Evolutionary conservation across 2,329 filamentous ascomycete genomes (phyloP).

Genomic region (Arthrobotrys conoides): DNA sequence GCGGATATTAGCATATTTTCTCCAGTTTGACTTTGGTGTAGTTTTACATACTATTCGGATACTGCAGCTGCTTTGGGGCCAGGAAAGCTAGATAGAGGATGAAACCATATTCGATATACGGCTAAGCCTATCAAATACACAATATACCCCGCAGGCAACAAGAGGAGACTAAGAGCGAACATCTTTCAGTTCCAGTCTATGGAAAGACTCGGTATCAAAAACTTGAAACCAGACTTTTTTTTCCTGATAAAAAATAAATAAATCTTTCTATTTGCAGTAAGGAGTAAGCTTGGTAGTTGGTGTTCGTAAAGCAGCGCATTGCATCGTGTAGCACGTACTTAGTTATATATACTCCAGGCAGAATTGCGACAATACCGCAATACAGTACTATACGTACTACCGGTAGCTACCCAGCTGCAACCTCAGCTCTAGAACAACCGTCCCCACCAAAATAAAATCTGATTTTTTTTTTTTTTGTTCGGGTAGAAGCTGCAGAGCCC

Average conservation of each 20-base stretch:
- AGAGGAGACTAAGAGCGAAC: conserved; percentile 23
- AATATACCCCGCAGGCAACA: conserved; percentile 6
- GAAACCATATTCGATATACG: conserved; percentile 40
- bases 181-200: not conserved
- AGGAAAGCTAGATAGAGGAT: conserved; percentile 30
- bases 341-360: conserved; percentile 20
- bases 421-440: not conserved
- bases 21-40: not conserved
- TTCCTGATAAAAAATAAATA: not conserved
- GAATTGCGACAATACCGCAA: not conserved
- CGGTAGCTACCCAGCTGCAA: not conserved
- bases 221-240: conserved; percentile 3
- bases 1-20: not conserved
- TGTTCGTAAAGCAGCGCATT: not conserved
- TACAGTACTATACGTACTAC: no score
- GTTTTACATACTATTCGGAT: conserved; percentile 35
- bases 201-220: not conserved
- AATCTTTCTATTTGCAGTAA: not conserved
- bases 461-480: not conserved
- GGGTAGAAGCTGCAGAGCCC: not conserved
- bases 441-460: not conserved
- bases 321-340: conserved; percentile 4
- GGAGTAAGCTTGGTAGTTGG: not conserved
- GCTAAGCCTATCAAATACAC: conserved; percentile 21
- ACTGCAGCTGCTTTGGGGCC: conserved; percentile 34